Evolutionary conservation across 2,329 filamentous ascomycete species (phyloP).

Genomic region (Neonectria faginata): DNA sequence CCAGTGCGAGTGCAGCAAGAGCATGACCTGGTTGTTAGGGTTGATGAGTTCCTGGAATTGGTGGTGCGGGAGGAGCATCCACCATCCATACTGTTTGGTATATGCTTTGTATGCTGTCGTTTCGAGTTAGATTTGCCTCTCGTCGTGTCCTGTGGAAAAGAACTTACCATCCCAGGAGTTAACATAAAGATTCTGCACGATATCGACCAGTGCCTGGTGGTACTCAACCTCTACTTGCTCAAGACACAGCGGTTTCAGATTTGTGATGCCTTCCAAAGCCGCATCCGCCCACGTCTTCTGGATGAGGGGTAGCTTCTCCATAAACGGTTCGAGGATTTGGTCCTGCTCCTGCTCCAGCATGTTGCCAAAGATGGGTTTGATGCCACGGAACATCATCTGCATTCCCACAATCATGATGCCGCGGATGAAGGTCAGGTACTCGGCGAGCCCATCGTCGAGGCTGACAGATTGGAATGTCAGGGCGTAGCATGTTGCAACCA

Average conservation of each 20-base stretch:
- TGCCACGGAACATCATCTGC: conserved; percentile 64
- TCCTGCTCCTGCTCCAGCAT: conserved; percentile 57
- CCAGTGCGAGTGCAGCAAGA: conserved; percentile 66
- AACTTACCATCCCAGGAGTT: conserved; percentile 65
- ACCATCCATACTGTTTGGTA: conserved; percentile 65
- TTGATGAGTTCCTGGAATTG: conserved; percentile 64
- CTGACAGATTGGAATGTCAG: conserved; percentile 69
- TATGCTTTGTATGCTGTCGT: conserved; percentile 62
- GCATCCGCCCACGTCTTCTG: conserved; percentile 58
- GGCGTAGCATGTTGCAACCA: conserved; percentile 69
- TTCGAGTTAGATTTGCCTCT: conserved; percentile 13
- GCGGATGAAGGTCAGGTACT: conserved; percentile 71
- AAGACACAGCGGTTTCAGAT: conserved; percentile 58
- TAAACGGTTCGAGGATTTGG: conserved; percentile 56
- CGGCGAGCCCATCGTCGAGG: conserved; percentile 68
- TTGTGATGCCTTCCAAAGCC: conserved; percentile 58
- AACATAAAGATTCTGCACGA: conserved; percentile 63
- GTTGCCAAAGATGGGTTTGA: conserved; percentile 63
- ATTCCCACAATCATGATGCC: conserved; percentile 66
- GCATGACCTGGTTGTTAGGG: conserved; percentile 57
- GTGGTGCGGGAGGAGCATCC: conserved; percentile 67
- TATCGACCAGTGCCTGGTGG: conserved; percentile 57
- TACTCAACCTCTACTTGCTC: conserved; percentile 60
- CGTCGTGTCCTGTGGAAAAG: not conserved
- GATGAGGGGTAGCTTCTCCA: conserved; percentile 60